Base-by-base conservation (phyloP, 352 stramenopile genomes). In the Nothophytophthora sp. region DNA sequence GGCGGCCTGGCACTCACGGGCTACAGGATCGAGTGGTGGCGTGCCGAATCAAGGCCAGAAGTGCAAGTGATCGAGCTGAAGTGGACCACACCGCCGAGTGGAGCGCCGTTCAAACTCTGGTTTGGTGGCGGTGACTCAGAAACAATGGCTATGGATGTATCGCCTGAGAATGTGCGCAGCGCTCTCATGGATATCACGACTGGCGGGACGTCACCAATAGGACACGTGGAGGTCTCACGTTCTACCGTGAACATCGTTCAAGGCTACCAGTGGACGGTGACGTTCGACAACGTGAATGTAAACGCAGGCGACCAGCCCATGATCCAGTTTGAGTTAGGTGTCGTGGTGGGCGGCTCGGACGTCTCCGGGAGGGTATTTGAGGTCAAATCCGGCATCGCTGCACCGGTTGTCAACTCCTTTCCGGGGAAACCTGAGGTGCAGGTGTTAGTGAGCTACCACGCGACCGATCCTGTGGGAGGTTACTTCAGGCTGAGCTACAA, bases 21-120 rank as follows among this genome's bases (percentile, higher is more conserved):
- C 38, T 96, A 94, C 59, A 76, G 73, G 34, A 63, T 96, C 2
- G 88, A 96, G 57, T 96, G 81, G 82, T 96, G 83, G 79, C 73
- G 76, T 13, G 61, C 53, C 5, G 61, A 63, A 6, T 73, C 70
- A 1, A 53, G 58, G 11, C 53, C 67, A 0, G 88, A 96, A 43
- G 70, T 96, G 28, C 92, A 97, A 55, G 77, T 88, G 34, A 82
- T 97, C 22, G 87, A 89, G 51, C 76, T 95, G 44, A 86, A 80
- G 54, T 97, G 83, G 84, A 81, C 67, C 6, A 82, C 66, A 5
- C 38, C 47, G 16, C 82, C 88, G 7, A 88, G 70, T 6, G 41
- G 42, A 6, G 71, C 63, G 7, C 51, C 56, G 0, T 92, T 93
- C 55, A 86, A 60, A 13, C 71, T 97, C 13, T 84, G 76, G 8